These are phyloP conservation scores for Typha latifolia DNA, from an alignment of 176 grass and related monocot species.

Conservation along the genomic window DNA sequence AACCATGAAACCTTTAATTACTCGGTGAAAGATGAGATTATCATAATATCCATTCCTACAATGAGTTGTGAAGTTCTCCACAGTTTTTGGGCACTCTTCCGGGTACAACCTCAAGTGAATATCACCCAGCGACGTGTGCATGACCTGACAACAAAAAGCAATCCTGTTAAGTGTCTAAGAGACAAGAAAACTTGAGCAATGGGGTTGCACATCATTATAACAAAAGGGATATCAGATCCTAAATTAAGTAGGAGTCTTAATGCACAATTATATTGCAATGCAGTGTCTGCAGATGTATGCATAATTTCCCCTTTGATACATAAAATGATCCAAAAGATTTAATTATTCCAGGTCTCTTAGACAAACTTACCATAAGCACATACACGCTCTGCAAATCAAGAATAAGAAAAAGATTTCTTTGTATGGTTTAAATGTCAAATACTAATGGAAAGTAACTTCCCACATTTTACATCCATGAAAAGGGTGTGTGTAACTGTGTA, in stretches of 20 bases:
- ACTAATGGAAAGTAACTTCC: not conserved
- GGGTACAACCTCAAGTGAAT: slow-evolving; percentile 90
- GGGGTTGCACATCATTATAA: no score
- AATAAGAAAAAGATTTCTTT: no score
- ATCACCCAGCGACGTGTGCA: slow-evolving; percentile 96
- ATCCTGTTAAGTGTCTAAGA: not conserved
- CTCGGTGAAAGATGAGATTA: slow-evolving; percentile 95
- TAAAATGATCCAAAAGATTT: not conserved
- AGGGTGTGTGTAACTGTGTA: no score
- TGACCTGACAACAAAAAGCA: slow-evolving; percentile 33
- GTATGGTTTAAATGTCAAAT: no score
- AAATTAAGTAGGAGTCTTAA: no score
- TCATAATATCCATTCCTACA: slow-evolving; percentile 95
- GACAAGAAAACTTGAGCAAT: no score
- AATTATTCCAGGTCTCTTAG: not conserved
- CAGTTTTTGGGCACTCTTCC: slow-evolving; percentile 98
- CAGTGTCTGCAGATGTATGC: not conserved
- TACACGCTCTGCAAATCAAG: no score
- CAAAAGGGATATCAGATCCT: no score
- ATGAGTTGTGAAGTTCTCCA: slow-evolving; percentile 98
- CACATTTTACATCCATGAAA: slow-evolving; percentile 8
- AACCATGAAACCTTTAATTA: slow-evolving; percentile 97
- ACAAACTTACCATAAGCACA: not conserved
- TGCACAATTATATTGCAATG: no score
- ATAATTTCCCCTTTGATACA: not conserved